Evolutionary conservation across 2,329 filamentous ascomycete genomes (phyloP), one percentile per base, ranked within the genome.

Genomic region (Calonectria ilicicola): DNA sequence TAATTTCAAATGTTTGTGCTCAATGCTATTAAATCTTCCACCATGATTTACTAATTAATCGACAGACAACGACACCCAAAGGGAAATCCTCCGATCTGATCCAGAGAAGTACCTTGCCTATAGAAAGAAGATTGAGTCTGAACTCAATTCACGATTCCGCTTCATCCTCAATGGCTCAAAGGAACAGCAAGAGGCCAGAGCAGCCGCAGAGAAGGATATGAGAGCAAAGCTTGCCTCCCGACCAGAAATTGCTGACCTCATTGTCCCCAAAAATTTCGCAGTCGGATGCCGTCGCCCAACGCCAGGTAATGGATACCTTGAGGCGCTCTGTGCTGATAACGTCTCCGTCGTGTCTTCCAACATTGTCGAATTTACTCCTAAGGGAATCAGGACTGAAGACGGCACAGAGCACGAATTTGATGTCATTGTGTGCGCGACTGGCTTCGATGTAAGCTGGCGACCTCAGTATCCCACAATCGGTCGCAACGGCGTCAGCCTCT

Each of bases 61-160:
- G 81, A 2, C 74, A 86, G 27, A 87, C 90, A 77, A 81, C 2
- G 76, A 86, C 17, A 87, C 90, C 29, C 85, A 90, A 60, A 83
- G 86, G 5, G 85, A 88, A 15, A 73, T 73, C 1, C 85, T 87
- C 0, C 89, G 89, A 70, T 85, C 89, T 44, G 74, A 92, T 73
- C 89, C 91, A 0, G 82, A 87, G 14, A 85, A 82, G 19, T 92
- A 92, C 75, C 81, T 90, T 1, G 78, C 81, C 8, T 90, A 89
- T 76, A 84, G 88, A 29, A 88, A 86, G 72, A 81, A 82, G 21
- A 80, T 89, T 9, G 87, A 90, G 72, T 79, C 84, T 1, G 87
- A 86, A 29, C 82, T 90, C 19, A 90, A 89, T 72, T 84, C 86
- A 56, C 83, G 87, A 26, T 90, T 90, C 82, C 87, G 87, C 56